These are phyloP conservation scores for Mycena maculata DNA, from an alignment of 768 basidiomycete species.

Conservation along the genomic window DNA sequence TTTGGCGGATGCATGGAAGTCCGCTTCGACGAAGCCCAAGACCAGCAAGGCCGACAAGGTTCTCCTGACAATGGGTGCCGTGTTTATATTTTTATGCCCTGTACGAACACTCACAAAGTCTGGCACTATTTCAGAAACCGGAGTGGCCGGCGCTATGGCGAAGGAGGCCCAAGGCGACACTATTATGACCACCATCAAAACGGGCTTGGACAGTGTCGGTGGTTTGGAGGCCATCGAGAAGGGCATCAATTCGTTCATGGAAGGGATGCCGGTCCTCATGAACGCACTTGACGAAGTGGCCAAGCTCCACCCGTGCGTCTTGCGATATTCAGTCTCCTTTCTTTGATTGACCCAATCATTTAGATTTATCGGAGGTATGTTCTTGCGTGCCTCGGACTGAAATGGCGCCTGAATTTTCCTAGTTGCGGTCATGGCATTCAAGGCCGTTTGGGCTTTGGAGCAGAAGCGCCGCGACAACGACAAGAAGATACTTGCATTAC, in stretches of 20 bases:
- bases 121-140: constrained; percentile 5
- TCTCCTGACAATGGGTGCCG: constrained; percentile 11
- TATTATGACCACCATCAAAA: constrained; percentile 6
- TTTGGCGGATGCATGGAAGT: constrained; percentile 21
- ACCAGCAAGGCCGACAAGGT: constrained; percentile 25
- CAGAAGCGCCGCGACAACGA: constrained; percentile 54
- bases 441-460: constrained; percentile 52
- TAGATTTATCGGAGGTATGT: constrained; percentile 30
- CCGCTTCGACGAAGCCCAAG: constrained; percentile 27
- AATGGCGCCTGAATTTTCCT: background rate
- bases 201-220: constrained; percentile 3
- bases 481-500: constrained; percentile 48
- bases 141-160: constrained; percentile 14
- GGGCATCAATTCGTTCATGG: constrained; percentile 33
- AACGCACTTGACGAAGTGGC: constrained; percentile 38
- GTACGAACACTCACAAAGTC: background rate
- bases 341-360: background rate
- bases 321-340: background rate
- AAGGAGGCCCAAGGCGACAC: background rate
- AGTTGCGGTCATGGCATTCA: constrained; percentile 55
- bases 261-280: constrained; percentile 36
- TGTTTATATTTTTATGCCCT: background rate
- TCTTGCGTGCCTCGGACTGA: background rate
- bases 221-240: constrained; percentile 26
- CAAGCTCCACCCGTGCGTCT: constrained; percentile 40